Percentiles rank a stretch among this genome's conserved stretches.
phyloP scores from a whole-genome alignment of 1,139 yeast genomes.

The Dujonia santamariae region DNA sequence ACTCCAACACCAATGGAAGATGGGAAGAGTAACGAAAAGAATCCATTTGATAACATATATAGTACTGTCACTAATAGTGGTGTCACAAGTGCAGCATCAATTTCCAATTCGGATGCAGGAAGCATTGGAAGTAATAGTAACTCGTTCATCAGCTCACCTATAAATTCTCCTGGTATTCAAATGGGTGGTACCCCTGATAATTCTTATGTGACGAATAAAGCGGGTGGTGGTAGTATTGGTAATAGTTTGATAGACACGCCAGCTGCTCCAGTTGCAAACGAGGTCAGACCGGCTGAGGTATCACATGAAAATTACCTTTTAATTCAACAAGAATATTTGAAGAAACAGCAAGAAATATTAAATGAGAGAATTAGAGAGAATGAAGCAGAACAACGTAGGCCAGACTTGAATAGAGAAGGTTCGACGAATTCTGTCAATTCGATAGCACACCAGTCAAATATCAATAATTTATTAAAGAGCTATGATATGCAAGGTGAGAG shows the following conservation, averaged over 20 bases:
- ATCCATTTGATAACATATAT: conserved; percentile 40
- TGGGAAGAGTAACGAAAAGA: conserved; percentile 19
- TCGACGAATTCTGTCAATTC: conserved; percentile 7
- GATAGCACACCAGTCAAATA: conserved; percentile 4
- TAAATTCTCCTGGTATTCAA: not conserved
- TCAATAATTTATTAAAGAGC: conserved; percentile 3
- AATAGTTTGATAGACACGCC: not conserved
- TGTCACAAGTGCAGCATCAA: conserved; percentile 9
- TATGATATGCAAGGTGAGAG: not conserved
- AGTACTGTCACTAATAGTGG: conserved; percentile 14
- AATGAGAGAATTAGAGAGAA: conserved; percentile 21
- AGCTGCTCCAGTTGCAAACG: not conserved
- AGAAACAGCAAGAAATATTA: conserved; percentile 37
- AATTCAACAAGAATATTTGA: conserved; percentile 37
- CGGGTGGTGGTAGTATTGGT: not conserved
- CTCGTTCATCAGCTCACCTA: not conserved
- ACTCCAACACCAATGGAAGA: conserved; percentile 25
- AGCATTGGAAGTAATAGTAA: not conserved
- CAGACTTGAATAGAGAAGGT: conserved; percentile 5
- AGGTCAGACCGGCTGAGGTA: conserved; percentile 1
- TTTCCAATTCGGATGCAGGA: conserved; percentile 5
- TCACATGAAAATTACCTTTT: conserved; percentile 35
- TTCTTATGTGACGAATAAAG: not conserved
- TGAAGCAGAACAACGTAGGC: conserved; percentile 10
- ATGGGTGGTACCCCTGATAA: not conserved